Base-by-base conservation (phyloP, 345 rosid species). In the Populus alba region DNA sequence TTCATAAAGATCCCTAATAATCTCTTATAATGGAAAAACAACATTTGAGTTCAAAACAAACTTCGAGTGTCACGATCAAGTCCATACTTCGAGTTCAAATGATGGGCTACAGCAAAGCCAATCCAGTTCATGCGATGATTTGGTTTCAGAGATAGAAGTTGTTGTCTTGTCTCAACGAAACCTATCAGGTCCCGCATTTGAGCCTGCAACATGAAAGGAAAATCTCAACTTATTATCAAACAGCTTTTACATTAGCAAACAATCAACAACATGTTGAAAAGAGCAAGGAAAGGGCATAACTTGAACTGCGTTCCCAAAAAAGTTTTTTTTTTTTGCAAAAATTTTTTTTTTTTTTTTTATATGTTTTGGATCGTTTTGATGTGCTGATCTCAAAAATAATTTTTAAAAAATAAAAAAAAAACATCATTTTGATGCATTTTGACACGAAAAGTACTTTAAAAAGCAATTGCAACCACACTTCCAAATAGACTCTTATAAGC, bases 41-140 rank as follows among this genome's bases (percentile, higher is more conserved):
- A 51, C 0, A 35, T 29, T 45, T 27, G 62, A 45, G 63, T 9
- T 57, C 29, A 45, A 20, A 17, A 53, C 18, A 55, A 70, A 16
- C 45, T 43, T 68, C 13, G 62, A 62, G 71, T 66, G 67, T 75
- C 83, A 73, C 83, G 75, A 77, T 61, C 67, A 73, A 75, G 81
- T 31, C 87, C 87, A 71, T 90, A 97, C 99, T 97, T 89, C 29
- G 90, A 81, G 82, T 94, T 90, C 77, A 97, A 85, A 88, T 97
- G 98, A 73, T 97, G 97, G 80, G 99, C 88, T 82, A 97, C 99
- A 37, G 98, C 94, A 90, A 97, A 97, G 68, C 99, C 99, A 81
- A 97, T 97, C 99, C 99, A 97, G 80, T 97, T 97, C 98, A 94
- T 91, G 75, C 98, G 97, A 74, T 92, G 99, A 87, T 94, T 97